Evolutionary conservation across 768 basidiomycete species (phyloP).

Genomic region (Gyrodon lividus): DNA sequence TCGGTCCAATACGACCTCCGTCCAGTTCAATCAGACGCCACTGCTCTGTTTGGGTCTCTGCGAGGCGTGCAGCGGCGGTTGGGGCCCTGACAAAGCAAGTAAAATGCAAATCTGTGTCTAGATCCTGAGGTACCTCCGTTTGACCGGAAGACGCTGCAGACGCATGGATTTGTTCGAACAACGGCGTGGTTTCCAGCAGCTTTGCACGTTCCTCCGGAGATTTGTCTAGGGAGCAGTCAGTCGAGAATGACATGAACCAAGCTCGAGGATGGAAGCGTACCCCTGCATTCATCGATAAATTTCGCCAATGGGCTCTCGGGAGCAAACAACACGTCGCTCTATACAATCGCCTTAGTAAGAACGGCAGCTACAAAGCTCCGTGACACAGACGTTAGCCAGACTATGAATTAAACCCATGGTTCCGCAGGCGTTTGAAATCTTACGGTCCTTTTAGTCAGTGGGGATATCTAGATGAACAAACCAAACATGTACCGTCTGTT

Average conservation of each 20-base stretch:
- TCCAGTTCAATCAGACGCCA: slow-evolving; percentile 79
- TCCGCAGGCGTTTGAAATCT: slow-evolving; percentile 86
- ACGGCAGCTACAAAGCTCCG: slow-evolving; percentile 3
- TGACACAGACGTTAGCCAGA: slow-evolving; percentile 65
- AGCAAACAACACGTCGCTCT: slow-evolving; percentile 57
- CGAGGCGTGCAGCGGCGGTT: slow-evolving; percentile 26
- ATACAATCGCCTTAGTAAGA: neutral
- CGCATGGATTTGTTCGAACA: slow-evolving; percentile 78
- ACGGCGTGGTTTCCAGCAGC: slow-evolving; percentile 68
- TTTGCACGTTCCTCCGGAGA: slow-evolving; percentile 73
- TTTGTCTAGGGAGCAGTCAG: slow-evolving; percentile 43
- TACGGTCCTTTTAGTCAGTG: neutral
- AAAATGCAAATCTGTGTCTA: slow-evolving; percentile 81
- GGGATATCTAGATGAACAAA: neutral
- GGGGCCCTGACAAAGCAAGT: slow-evolving; percentile 81
- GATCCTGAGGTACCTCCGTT: slow-evolving; percentile 57
- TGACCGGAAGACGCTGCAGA: slow-evolving; percentile 71
- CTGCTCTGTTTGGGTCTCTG: slow-evolving; percentile 21
- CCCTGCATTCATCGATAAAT: slow-evolving; percentile 65
- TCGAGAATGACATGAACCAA: neutral
- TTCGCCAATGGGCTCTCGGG: slow-evolving; percentile 60
- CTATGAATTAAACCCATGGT: slow-evolving; percentile 86
- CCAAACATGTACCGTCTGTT: slow-evolving; percentile 68
- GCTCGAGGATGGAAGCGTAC: slow-evolving; percentile 32
- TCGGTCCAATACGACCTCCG: slow-evolving; percentile 71